Evolutionary conservation across 352 stramenopile genomes (phyloP).

Genomic region (Phytophthora sp.): DNA sequence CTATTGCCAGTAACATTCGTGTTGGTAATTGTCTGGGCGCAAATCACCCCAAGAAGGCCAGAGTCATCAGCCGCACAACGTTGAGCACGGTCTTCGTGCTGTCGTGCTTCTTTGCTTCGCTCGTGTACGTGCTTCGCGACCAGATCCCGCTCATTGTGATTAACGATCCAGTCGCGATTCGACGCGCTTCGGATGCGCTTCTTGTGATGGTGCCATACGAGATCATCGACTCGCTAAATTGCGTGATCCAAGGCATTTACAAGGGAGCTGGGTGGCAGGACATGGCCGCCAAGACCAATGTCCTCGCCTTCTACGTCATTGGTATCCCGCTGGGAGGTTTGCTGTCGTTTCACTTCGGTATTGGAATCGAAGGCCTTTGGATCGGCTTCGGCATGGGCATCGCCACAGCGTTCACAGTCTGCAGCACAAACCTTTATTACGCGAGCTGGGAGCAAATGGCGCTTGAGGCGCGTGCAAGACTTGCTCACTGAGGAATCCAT

Average conservation of each 20-base stretch:
- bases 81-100: conserved; percentile 51
- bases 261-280: conserved; percentile 72
- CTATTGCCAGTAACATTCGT: conserved; percentile 73
- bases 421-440: conserved; percentile 51
- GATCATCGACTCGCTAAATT: conserved; percentile 80
- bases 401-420: conserved; percentile 49
- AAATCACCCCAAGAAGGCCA: conserved; percentile 68
- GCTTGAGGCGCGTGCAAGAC: conserved; percentile 47
- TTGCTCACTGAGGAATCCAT: conserved; percentile 51
- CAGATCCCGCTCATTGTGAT: conserved; percentile 61
- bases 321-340: conserved; percentile 73
- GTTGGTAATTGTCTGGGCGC: conserved; percentile 85
- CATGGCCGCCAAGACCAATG: conserved; percentile 75
- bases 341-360: conserved; percentile 57
- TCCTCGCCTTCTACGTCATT: conserved; percentile 81
- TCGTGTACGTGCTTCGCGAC: conserved; percentile 51
- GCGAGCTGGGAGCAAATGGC: conserved; percentile 71
- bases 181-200: conserved; percentile 55
- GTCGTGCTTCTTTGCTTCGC: conserved; percentile 42
- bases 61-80: conserved; percentile 58
- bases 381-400: conserved; percentile 70
- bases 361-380: conserved; percentile 78
- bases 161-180: conserved; percentile 54
- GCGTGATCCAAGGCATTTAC: conserved; percentile 80
- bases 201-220: conserved; percentile 77